Conservation (phyloP, 768 basidiomycete species). For the Tulasnella sp. region DNA sequence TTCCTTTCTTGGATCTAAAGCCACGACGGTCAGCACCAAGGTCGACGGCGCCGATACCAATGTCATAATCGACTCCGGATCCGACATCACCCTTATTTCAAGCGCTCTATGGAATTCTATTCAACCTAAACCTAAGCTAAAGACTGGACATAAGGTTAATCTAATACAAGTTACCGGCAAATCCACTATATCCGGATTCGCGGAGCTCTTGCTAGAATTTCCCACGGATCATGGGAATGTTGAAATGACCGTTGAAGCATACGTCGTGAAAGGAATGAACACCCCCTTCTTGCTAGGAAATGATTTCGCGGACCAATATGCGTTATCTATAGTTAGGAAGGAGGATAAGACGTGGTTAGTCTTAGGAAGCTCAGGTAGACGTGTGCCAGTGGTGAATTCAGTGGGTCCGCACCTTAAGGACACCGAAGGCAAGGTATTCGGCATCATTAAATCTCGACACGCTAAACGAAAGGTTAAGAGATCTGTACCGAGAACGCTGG, state of each 20-base stretch:
- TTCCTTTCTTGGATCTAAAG: conserved; percentile 36
- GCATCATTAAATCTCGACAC: background rate
- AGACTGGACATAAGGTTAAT: conserved; percentile 32
- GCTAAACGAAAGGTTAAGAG: background rate
- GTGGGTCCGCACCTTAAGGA: background rate
- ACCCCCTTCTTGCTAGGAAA: conserved; percentile 32
- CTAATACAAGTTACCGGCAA: no score
- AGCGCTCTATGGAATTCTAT: conserved; percentile 11
- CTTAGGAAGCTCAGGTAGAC: background rate
- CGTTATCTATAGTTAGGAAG: background rate
- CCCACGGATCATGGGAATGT: background rate
- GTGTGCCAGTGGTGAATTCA: background rate
- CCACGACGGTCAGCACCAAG: conserved; percentile 29
- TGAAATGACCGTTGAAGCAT: background rate
- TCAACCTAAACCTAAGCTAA: conserved; percentile 28
- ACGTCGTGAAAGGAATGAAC: background rate
- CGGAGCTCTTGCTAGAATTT: background rate
- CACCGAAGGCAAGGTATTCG: background rate
- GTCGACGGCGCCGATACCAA: conserved; percentile 8
- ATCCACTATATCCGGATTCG: conserved; percentile 33
- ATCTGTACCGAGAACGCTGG: background rate
- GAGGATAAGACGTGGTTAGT: background rate
- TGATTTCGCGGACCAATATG: conserved; percentile 29
- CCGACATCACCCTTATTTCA: conserved; percentile 29
- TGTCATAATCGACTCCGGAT: background rate